Base-by-base conservation (phyloP, 768 basidiomycete genomes). In the Astraeus odoratus region DNA sequence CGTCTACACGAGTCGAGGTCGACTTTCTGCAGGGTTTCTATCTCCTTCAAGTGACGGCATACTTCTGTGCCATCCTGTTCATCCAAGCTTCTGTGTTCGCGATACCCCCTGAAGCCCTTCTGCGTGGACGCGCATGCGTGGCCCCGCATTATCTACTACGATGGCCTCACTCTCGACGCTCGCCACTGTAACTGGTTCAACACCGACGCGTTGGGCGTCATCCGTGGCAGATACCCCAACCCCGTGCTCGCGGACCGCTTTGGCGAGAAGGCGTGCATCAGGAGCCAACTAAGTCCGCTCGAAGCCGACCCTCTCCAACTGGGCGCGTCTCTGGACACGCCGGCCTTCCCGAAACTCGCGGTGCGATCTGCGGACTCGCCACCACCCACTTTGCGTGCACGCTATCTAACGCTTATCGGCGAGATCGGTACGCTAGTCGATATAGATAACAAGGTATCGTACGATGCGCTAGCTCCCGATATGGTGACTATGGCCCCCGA, bases 401-500 rank as follows among this genome's bases (percentile, higher is more conserved):
- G 50, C 15, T 96, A 85, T 56, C 95, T 94, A 1, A 94, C 88
- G 0, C 72, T 98, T 51, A 86, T 99, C 27, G 94, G 95, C 9
- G 95, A 99, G 69, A 95, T 97, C 41, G 95, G 95, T 12, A 87
- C 81, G 2, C 95, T 94, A 2, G 91, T 84, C 58, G 94, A 99
- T 60, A 84, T 99, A 85, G 95, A 99, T 58, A 68, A 68, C 44
- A 91, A 89, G 64, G 72, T 75, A 37, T 74, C 89, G 12, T 99
- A 99, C 65, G 87, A 89, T 25, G 50, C 51, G 15, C 43, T 18
- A 8, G 10, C 35, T 26, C 54, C 51, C 44, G 44, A 3, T 88
- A 75, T 64, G 88, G 91, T 16, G 84, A 96, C 63, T 96, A 83
- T 60, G 66, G 74, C 2, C 57, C 66, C 15, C 92, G 94, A 61